phyloP scores from a whole-genome alignment of 108 stramenopile species.

The Cylindrotheca closterium region DNA sequence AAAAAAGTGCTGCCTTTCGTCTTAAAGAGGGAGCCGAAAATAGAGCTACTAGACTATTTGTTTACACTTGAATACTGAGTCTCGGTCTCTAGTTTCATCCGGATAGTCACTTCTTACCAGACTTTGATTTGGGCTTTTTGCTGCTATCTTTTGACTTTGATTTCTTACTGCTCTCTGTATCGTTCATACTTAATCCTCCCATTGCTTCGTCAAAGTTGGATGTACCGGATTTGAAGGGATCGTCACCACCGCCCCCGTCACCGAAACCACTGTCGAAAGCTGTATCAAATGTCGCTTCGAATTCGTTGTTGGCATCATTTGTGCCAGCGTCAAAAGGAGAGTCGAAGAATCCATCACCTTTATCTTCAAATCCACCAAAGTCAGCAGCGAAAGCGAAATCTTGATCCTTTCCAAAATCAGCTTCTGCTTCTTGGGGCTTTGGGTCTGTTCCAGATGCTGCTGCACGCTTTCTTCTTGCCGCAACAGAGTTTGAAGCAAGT shows the following conservation, averaged over 20 bases:
- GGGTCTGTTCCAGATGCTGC: constrained; percentile 20
- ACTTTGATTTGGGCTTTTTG: too few species aligned
- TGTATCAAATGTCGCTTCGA: constrained; percentile 6
- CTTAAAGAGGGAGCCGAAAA: too few species aligned
- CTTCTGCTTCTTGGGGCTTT: neutral
- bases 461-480: constrained; percentile 66
- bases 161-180: too few species aligned
- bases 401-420: neutral
- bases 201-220: too few species aligned
- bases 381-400: constrained; percentile 7
- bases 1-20: too few species aligned
- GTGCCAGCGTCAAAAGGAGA: neutral
- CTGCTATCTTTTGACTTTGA: too few species aligned
- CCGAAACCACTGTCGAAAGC: constrained; percentile 1
- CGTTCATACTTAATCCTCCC: too few species aligned
- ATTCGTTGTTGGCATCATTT: neutral
- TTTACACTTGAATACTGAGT: too few species aligned
- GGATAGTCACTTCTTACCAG: too few species aligned
- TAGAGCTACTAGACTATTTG: too few species aligned
- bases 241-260: neutral
- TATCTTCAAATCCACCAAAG: neutral
- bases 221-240: too few species aligned
- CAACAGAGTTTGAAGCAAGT: constrained; percentile 78
- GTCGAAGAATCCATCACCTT: neutral
- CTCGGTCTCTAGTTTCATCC: too few species aligned